Base-by-base conservation (phyloP, 495 filamentous ascomycete genomes). In the Penicillium verhagenii region DNA sequence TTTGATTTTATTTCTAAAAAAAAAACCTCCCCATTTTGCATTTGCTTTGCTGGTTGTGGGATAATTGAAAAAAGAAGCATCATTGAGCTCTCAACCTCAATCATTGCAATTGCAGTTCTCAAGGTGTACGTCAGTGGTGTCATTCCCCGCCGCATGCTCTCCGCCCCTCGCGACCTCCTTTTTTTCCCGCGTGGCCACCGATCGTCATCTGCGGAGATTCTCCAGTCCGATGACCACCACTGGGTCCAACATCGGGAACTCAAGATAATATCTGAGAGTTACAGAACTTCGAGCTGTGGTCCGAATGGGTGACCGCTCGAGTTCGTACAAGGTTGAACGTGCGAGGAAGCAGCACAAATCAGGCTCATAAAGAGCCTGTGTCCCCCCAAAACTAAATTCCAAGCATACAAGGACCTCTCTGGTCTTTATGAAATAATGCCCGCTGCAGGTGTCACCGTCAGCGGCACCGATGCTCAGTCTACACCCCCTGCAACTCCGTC, bases 361-460 rank as follows among this genome's bases (percentile, higher is more conserved):
- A 26, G 50, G 43, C n/a, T 25, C 47, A 54, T 43, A n/a, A 52
- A 9, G 16, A 35, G 14, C 10, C 37, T 16, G 29, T 8, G 21
- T 18, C 21, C 35, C 19, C 29, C 20, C 52, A 37, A 54, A 39
- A 23, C 21, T 35, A 13, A 35, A 35, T 16, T 35, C 49, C 29
- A 31, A 54, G 46, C 54, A 57, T 28, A 42, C 29, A 52, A 50
- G 56, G 39, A 43, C 47, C 46, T 46, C 46, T 46, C 21, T 33
- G 49, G 58, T 60, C 59, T 50, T 64, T 67, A 55, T 58, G 59
- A 64, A 66, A 69, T 60, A 52, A 71, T 71, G 68, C 52, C 65
- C 53, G 53, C 63, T 38, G 51, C 57, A 43, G 56, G 54, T 59
- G 61, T 57, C 52, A 57, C 59, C 25, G 35, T 53, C 33, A 56